Conservation (phyloP, 306 rosid genomes). For the Fragaria iinumae region DNA sequence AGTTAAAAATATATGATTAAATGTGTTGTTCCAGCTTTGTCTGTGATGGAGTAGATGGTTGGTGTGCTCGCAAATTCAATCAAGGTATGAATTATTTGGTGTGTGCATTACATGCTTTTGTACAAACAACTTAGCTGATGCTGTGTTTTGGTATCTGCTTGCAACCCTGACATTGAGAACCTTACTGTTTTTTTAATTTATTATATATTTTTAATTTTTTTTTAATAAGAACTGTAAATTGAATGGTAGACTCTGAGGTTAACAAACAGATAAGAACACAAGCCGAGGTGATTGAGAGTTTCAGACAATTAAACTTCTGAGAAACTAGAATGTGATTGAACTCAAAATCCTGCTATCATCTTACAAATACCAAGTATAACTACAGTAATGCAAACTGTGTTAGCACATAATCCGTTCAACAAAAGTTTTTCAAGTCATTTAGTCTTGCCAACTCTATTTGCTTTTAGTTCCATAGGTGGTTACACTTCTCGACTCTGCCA, state of each 20-base stretch:
- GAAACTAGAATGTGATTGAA: neutral
- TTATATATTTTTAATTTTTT: neutral
- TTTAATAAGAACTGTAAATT: neutral
- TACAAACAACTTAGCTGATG: neutral
- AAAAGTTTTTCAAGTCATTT: neutral
- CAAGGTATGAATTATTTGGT: conserved; percentile 56
- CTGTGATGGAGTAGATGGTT: conserved; percentile 93
- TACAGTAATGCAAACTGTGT: neutral
- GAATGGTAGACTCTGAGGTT: neutral
- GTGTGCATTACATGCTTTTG: neutral
- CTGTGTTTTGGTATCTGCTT: neutral
- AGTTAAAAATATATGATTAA: conserved; percentile 26
- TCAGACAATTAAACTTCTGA: neutral
- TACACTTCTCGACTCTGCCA: neutral
- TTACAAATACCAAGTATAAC: neutral
- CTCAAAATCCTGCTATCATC: neutral
- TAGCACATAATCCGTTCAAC: neutral
- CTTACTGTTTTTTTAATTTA: too few species aligned
- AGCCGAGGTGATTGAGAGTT: neutral
- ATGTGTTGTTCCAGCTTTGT: conserved; percentile 69
- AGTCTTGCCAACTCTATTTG: neutral
- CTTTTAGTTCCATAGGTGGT: neutral
- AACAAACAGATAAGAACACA: neutral
- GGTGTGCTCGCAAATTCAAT: conserved; percentile 99
- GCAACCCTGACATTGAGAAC: neutral